phyloP scores from a whole-genome alignment of 371 early-diverging fungal genomes.

The Zopfochytrium polystomum region DNA sequence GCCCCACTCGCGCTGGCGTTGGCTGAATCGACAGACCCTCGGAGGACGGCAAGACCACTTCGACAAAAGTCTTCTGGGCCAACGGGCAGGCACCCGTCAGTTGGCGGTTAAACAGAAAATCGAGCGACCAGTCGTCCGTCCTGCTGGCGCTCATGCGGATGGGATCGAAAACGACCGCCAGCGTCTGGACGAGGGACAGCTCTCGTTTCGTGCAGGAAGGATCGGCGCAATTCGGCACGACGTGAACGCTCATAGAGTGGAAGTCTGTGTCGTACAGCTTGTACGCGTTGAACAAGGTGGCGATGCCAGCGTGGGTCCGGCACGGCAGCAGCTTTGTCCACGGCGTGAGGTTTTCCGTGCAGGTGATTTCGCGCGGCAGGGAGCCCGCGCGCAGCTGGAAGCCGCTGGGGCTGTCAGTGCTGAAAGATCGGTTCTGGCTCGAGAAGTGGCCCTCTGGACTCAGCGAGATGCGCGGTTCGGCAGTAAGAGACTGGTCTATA shows the following conservation, averaged over 20 bases:
- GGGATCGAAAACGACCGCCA: conserved; percentile 73
- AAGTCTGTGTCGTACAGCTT: conserved; percentile 83
- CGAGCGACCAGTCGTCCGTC: conserved; percentile 71
- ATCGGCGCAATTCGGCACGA: conserved; percentile 10
- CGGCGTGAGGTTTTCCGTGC: conserved; percentile 97
- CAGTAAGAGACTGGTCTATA: conserved; percentile 76
- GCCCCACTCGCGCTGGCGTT: no score
- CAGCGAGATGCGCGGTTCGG: conserved; percentile 69
- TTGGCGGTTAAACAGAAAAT: conserved; percentile 61
- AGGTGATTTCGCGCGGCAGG: conserved; percentile 87
- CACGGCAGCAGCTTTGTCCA: conserved; percentile 95
- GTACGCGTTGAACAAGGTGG: conserved; percentile 82
- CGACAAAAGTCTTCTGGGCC: conserved; percentile 31
- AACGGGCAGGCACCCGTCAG: conserved; percentile 62
- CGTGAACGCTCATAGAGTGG: conserved; percentile 78
- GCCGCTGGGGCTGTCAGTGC: not conserved
- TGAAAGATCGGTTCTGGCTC: not conserved
- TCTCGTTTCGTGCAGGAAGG: conserved; percentile 23
- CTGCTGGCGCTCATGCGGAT: conserved; percentile 56
- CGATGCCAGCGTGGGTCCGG: conserved; percentile 75
- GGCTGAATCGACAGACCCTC: no score
- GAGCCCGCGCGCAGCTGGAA: conserved; percentile 65
- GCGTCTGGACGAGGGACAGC: conserved; percentile 58
- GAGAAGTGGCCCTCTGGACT: conserved; percentile 23
- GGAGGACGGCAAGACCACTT: not conserved